Evolutionary conservation across 2,329 filamentous ascomycete genomes (phyloP).

Genomic region (Rugonectria rugulosa): DNA sequence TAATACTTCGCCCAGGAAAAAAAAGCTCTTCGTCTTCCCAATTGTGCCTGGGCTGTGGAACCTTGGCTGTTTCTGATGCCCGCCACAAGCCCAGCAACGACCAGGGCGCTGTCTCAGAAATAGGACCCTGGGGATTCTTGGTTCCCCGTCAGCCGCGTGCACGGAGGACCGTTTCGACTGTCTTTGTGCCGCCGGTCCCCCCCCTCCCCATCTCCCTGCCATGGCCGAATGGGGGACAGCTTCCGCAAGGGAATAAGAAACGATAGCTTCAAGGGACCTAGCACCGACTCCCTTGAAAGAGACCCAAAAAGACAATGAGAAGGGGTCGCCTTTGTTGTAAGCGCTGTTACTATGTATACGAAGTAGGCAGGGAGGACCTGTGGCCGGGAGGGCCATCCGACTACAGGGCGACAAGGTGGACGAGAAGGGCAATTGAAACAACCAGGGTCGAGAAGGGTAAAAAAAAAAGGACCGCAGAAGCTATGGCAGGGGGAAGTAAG

Average conservation of each 20-base stretch:
- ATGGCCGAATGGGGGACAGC: conserved; percentile 23
- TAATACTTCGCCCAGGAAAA: neutral
- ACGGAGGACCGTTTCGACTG: conserved; percentile 24
- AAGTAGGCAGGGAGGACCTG: conserved; percentile 1
- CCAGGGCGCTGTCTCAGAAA: conserved; percentile 34
- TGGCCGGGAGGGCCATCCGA: conserved; percentile 29
- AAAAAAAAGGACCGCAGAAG: conserved; percentile 16
- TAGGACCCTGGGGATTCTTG: conserved; percentile 34
- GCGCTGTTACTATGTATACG: too few relatives aligned
- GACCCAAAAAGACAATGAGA: too few relatives aligned
- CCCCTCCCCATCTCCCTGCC: too few relatives aligned
- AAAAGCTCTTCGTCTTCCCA: neutral
- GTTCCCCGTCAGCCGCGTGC: conserved; percentile 12
- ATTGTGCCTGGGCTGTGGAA: conserved; percentile 30
- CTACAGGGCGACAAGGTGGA: conserved; percentile 18
- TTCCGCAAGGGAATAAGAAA: conserved; percentile 15
- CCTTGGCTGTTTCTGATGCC: conserved; percentile 33
- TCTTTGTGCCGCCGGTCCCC: too few relatives aligned
- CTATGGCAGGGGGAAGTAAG: conserved; percentile 5
- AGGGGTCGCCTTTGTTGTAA: too few relatives aligned
- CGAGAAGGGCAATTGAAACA: conserved; percentile 26
- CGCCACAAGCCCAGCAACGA: conserved; percentile 25
- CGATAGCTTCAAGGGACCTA: neutral
- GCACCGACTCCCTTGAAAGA: conserved; percentile 5
- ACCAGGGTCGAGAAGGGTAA: conserved; percentile 19